These are phyloP conservation scores for Diversispora epigaea DNA, from an alignment of 192 early-diverging fungal genomes.

Conservation along the genomic window DNA sequence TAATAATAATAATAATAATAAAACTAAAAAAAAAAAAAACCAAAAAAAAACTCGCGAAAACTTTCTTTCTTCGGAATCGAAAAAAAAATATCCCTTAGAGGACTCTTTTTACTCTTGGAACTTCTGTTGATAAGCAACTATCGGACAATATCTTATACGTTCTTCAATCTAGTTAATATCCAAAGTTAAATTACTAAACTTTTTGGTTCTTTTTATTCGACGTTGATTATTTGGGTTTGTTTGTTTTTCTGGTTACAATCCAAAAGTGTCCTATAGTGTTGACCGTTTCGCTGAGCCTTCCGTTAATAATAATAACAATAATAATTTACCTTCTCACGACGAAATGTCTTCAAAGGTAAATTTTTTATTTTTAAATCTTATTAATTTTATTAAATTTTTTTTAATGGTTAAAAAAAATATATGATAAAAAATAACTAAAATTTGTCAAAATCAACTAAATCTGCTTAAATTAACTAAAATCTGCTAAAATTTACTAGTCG, in stretches of 20 bases:
- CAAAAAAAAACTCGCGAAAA: too few species aligned
- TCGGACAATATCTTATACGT: conserved; percentile 22
- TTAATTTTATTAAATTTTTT: too few species aligned
- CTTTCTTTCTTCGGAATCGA: not conserved
- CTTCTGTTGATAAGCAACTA: conserved; percentile 11
- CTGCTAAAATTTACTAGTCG: too few species aligned
- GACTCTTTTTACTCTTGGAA: not conserved
- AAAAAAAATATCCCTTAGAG: too few species aligned
- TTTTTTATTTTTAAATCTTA: too few species aligned
- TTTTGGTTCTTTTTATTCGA: conserved; percentile 12
- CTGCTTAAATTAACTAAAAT: too few species aligned
- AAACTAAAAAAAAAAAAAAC: too few species aligned
- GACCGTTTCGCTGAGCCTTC: not conserved
- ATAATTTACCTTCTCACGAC: too few species aligned
- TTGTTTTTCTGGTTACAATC: not conserved
- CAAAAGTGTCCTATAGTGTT: conserved; percentile 14
- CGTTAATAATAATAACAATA: not conserved
- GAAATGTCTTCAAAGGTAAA: conserved; percentile 31
- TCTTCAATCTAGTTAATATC: not conserved
- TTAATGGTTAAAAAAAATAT: too few species aligned
- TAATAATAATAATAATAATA: too few species aligned
- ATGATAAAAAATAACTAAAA: too few species aligned
- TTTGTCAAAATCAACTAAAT: too few species aligned
- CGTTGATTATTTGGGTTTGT: not conserved
- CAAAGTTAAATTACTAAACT: not conserved